These are phyloP conservation scores for Alisma plantagoaquatica DNA, from an alignment of 106 monocot species.

Conservation along the genomic window DNA sequence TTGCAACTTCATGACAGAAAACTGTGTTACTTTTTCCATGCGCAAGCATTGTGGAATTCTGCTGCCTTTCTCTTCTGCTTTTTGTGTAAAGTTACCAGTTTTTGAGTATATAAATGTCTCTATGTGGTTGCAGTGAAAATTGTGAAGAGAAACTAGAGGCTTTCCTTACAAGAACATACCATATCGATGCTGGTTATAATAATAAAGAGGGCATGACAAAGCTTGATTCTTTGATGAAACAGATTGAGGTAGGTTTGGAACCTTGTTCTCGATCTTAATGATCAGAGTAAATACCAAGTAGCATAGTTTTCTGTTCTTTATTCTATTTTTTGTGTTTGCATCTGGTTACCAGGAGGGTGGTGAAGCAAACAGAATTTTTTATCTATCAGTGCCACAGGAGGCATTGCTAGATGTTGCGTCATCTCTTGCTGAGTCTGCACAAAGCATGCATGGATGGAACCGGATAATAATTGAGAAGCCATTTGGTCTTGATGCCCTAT, in stretches of 20 bases:
- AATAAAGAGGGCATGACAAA: slow-evolving; percentile 66
- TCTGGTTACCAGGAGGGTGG: slow-evolving; percentile 23
- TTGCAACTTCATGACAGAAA: too few species aligned
- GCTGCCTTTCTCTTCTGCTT: too few species aligned
- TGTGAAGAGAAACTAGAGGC: slow-evolving; percentile 49
- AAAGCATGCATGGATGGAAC: slow-evolving; percentile 67
- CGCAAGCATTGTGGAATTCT: too few species aligned
- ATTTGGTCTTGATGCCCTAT: slow-evolving; percentile 66
- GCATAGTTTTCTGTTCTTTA: neutral
- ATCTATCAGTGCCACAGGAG: slow-evolving; percentile 91
- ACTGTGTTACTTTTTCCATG: too few species aligned
- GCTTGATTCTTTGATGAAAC: slow-evolving; percentile 52
- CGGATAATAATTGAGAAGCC: slow-evolving; percentile 88
- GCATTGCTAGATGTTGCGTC: slow-evolving; percentile 73
- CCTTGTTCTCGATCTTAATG: too few species aligned
- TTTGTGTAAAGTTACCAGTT: too few species aligned
- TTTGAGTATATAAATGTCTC: too few species aligned
- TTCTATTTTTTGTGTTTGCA: neutral
- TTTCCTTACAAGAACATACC: slow-evolving; percentile 62
- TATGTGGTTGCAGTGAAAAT: slow-evolving; percentile 76
- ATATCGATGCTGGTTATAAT: slow-evolving; percentile 57
- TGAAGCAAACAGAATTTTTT: slow-evolving; percentile 88
- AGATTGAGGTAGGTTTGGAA: slow-evolving; percentile 54
- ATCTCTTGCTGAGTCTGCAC: slow-evolving; percentile 55
- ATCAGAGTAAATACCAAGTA: neutral